Percentiles rank a stretch among this genome's conserved stretches.
Evolutionary conservation across 202 grass and related monocot species (phyloP).

Genomic region (Setaria italica): DNA sequence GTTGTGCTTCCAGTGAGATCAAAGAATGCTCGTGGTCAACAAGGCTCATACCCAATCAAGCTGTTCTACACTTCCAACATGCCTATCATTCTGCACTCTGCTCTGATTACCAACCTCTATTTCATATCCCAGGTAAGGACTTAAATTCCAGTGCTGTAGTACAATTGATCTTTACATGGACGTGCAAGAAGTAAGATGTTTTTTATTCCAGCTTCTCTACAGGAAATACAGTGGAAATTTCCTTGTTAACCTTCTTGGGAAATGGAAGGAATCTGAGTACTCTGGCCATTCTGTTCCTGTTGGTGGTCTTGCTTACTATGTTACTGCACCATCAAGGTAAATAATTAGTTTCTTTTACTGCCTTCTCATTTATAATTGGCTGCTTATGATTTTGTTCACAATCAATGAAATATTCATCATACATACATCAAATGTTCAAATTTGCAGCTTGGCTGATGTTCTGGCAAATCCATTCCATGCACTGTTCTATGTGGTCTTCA

Average conservation of each 20-base stretch:
- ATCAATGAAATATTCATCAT: neutral
- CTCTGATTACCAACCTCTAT: conserved; percentile 85
- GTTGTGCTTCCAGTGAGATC: conserved; percentile 86
- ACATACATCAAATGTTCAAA: conserved; percentile 18
- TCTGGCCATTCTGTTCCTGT: conserved; percentile 79
- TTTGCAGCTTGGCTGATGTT: conserved; percentile 83
- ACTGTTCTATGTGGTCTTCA: conserved; percentile 86
- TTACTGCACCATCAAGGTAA: conserved; percentile 88
- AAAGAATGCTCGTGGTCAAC: conserved; percentile 83
- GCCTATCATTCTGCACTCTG: conserved; percentile 92
- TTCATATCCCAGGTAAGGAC: conserved; percentile 82
- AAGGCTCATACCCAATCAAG: conserved; percentile 90
- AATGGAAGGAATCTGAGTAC: conserved; percentile 89
- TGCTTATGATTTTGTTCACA: neutral
- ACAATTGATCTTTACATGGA: conserved; percentile 12
- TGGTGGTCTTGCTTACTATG: conserved; percentile 90
- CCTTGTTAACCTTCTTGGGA: conserved; percentile 79
- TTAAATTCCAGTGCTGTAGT: conserved; percentile 2
- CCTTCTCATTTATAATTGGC: neutral
- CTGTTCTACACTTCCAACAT: conserved; percentile 91
- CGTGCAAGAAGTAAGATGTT: conserved; percentile 30
- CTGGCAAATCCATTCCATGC: conserved; percentile 92
- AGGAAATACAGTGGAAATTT: conserved; percentile 94
- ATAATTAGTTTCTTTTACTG: neutral
- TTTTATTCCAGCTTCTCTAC: conserved; percentile 75